Conservation (phyloP, 2,329 filamentous ascomycete genomes). For the Calonectria montana region DNA sequence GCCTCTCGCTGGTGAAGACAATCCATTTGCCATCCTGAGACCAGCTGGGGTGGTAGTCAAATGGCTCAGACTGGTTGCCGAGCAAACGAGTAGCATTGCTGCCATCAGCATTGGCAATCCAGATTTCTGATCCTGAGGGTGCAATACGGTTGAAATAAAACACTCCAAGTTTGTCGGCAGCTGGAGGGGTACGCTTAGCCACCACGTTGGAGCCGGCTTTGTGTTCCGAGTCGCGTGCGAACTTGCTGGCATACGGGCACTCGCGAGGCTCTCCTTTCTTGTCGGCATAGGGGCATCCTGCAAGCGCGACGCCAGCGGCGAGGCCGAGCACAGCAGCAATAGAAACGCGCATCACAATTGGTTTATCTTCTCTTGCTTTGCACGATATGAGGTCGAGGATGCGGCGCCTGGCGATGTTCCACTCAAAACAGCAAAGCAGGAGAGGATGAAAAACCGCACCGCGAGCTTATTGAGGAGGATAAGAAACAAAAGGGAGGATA, state of each 20-base stretch:
- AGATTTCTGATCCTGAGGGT: constrained; percentile 3
- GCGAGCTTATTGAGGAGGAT: neutral
- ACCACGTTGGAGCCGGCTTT: neutral
- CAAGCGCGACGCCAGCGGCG: neutral
- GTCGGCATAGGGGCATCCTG: constrained; percentile 7
- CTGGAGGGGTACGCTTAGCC: neutral
- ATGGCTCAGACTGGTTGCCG: constrained; percentile 4
- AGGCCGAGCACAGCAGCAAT: neutral
- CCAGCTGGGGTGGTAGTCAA: constrained; percentile 16
- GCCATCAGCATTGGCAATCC: constrained; percentile 12
- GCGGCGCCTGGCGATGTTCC: neutral
- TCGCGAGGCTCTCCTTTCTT: neutral
- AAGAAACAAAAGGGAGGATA: no score
- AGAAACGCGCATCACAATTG: neutral
- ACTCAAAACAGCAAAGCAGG: neutral
- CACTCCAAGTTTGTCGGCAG: constrained; percentile 7
- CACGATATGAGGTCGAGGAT: no score
- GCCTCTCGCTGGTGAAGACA: constrained; percentile 17
- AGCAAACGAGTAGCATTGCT: constrained; percentile 2
- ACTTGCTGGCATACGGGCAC: constrained; percentile 10
- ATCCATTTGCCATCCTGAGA: constrained; percentile 16
- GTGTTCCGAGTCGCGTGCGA: neutral
- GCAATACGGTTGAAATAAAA: constrained; percentile 16
- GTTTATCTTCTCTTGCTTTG: neutral
- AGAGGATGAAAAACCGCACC: neutral